Evolutionary conservation across 176 grass and related monocot species (phyloP).

Genomic region (Triticum urartu): DNA sequence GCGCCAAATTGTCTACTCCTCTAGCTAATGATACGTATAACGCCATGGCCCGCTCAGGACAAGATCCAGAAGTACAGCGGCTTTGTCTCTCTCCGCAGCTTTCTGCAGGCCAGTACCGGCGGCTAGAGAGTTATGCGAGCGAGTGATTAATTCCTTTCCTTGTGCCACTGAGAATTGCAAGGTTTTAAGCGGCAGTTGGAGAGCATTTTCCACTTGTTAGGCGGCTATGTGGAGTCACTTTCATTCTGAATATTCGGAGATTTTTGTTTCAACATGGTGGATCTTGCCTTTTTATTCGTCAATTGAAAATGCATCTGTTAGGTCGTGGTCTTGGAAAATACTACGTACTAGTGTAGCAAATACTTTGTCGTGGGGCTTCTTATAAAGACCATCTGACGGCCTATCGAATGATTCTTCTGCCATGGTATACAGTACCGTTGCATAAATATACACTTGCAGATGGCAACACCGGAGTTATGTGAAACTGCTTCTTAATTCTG

Average conservation of each 20-base stretch:
- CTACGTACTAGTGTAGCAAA: not conserved
- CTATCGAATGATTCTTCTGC: too few relatives aligned
- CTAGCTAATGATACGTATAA: slow-evolving; percentile 23
- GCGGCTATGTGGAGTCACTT: not conserved
- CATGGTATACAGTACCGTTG: too few relatives aligned
- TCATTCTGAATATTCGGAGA: not conserved
- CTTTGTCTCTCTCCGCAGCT: slow-evolving; percentile 31
- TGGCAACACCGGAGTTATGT: too few relatives aligned
- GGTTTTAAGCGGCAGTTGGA: not conserved
- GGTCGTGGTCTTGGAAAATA: not conserved
- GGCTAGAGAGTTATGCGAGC: not conserved
- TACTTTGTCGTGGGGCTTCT: too few relatives aligned
- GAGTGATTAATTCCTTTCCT: slow-evolving; percentile 24
- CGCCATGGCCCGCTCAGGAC: slow-evolving; percentile 28
- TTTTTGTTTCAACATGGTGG: not conserved
- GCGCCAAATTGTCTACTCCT: not conserved
- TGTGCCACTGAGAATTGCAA: slow-evolving; percentile 3
- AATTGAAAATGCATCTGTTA: not conserved
- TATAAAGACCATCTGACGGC: too few relatives aligned
- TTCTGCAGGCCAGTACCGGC: slow-evolving; percentile 7
- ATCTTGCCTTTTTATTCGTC: not conserved
- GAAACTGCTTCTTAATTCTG: too few relatives aligned
- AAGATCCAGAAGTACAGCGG: slow-evolving; percentile 44
- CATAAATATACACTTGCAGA: too few relatives aligned
- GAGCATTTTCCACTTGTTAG: not conserved